Evolutionary conservation across 2,329 filamentous ascomycete species (phyloP).

Genomic region (Paracorniculantispora psalliotae): DNA sequence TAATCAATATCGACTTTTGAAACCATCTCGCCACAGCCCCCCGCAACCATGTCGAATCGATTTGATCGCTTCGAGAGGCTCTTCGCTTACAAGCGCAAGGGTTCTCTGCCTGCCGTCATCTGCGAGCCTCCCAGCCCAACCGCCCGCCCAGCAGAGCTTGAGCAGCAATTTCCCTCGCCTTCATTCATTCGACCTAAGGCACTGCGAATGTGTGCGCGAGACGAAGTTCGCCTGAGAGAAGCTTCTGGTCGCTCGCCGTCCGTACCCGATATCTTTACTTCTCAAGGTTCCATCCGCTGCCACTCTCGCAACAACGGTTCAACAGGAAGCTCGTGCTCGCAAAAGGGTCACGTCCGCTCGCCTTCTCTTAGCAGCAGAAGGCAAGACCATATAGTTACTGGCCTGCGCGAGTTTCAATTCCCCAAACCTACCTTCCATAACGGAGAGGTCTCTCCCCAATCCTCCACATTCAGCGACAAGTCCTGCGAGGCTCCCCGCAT

Average conservation of each 20-base stretch:
- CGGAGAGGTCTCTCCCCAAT: constrained; percentile 22
- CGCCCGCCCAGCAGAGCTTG: constrained; percentile 19
- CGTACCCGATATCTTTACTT: constrained; percentile 7
- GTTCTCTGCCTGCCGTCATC: constrained; percentile 22
- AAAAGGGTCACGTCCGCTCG: constrained; percentile 20
- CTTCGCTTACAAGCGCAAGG: constrained; percentile 42
- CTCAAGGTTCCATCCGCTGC: constrained; percentile 5
- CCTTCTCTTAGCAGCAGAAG: constrained; percentile 23
- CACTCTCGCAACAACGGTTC: constrained; percentile 15
- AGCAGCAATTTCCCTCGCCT: constrained; percentile 43
- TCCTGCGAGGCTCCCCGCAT: constrained; percentile 21
- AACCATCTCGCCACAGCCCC: neutral
- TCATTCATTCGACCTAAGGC: constrained; percentile 53
- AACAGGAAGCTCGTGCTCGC: constrained; percentile 13
- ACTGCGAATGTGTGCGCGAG: constrained; percentile 52
- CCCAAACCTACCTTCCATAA: constrained; percentile 29
- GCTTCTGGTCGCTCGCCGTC: constrained; percentile 23
- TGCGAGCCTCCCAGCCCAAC: constrained; percentile 21
- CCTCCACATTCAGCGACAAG: constrained; percentile 20
- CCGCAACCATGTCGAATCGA: constrained; percentile 42
- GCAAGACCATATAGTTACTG: constrained; percentile 22
- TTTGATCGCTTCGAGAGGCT: constrained; percentile 48
- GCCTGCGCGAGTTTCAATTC: constrained; percentile 34
- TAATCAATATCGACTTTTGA: neutral
- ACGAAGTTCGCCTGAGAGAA: constrained; percentile 36